These are phyloP conservation scores for Hippophae rhamnoides DNA, from an alignment of 306 rosid species.

Conservation along the genomic window DNA sequence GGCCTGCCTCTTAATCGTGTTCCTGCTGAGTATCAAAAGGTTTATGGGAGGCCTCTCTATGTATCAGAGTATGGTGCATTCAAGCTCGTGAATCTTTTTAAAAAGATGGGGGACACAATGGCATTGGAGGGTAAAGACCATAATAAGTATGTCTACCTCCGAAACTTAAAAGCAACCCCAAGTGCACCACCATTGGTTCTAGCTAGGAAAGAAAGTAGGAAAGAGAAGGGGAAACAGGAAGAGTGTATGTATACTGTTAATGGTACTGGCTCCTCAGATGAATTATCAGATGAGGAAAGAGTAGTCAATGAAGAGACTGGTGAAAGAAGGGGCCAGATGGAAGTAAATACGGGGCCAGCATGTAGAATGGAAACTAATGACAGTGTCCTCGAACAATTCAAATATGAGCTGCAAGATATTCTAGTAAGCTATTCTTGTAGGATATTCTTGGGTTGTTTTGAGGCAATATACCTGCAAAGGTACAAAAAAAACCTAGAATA, in stretches of 20 bases:
- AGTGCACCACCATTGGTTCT: slow-evolving; percentile 63
- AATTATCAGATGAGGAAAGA: slow-evolving; percentile 84
- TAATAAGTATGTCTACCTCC: slow-evolving; percentile 52
- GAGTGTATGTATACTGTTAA: slow-evolving; percentile 32
- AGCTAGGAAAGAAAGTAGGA: slow-evolving; percentile 59
- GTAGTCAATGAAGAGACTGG: slow-evolving; percentile 45
- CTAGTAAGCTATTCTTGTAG: slow-evolving; percentile 87
- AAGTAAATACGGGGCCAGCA: slow-evolving; percentile 27
- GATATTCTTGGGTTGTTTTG: slow-evolving; percentile 63
- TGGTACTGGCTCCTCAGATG: slow-evolving; percentile 66
- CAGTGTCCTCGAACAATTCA: slow-evolving; percentile 47
- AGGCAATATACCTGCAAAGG: slow-evolving; percentile 64
- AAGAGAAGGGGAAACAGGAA: slow-evolving; percentile 63
- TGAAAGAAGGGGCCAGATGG: slow-evolving; percentile 26
- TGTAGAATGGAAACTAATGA: slow-evolving; percentile 28
- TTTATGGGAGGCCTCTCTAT: slow-evolving; percentile 63
- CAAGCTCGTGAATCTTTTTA: slow-evolving; percentile 76
- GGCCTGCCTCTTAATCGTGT: slow-evolving; percentile 56
- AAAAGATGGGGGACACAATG: slow-evolving; percentile 67
- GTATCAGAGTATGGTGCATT: slow-evolving; percentile 56
- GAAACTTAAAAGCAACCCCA: slow-evolving; percentile 57
- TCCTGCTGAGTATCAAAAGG: slow-evolving; percentile 64
- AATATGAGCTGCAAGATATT: slow-evolving; percentile 79
- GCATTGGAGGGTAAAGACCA: slow-evolving; percentile 67
- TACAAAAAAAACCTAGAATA: slow-evolving; percentile 70